phyloP scores from a whole-genome alignment of 805 yeast genomes.

The Wickerhamiella brachini region DNA sequence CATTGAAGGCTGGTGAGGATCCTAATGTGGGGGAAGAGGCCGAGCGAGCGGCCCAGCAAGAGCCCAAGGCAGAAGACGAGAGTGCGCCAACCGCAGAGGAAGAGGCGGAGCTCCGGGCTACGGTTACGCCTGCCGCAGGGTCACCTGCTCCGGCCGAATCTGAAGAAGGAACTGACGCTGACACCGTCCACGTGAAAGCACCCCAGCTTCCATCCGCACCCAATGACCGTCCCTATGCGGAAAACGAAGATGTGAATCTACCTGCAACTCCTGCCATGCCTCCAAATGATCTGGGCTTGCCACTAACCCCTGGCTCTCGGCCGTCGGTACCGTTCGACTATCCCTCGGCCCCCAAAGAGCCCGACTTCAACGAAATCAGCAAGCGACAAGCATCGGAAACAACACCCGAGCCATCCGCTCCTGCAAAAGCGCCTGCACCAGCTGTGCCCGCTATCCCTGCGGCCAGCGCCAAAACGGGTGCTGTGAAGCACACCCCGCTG shows the following conservation, averaged over 20 bases:
- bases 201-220: not conserved
- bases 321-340: constrained; percentile 10
- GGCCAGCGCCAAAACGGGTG: too few species aligned
- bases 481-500: not conserved
- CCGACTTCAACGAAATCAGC: not conserved
- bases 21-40: constrained; percentile 42
- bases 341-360: constrained; percentile 5
- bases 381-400: not conserved
- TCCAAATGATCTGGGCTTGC: constrained; percentile 10
- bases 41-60: constrained; percentile 16
- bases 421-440: not conserved
- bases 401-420: not conserved
- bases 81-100: not conserved
- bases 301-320: constrained; percentile 3
- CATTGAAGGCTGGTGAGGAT: constrained; percentile 36
- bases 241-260: constrained; percentile 7
- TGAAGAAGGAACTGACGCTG: not conserved
- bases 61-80: not conserved
- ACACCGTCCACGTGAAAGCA: too few species aligned
- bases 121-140: too few species aligned
- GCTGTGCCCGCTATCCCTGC: constrained; percentile 1
- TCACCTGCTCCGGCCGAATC: too few species aligned
- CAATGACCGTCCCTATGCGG: not conserved
- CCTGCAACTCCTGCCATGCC: constrained; percentile 10
- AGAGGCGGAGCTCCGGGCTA: constrained; percentile 10